Percentiles rank a stretch among this genome's conserved stretches.
phyloP scores from a whole-genome alignment of 108 stramenopile genomes.

The Asterionellopsis glacialis region DNA sequence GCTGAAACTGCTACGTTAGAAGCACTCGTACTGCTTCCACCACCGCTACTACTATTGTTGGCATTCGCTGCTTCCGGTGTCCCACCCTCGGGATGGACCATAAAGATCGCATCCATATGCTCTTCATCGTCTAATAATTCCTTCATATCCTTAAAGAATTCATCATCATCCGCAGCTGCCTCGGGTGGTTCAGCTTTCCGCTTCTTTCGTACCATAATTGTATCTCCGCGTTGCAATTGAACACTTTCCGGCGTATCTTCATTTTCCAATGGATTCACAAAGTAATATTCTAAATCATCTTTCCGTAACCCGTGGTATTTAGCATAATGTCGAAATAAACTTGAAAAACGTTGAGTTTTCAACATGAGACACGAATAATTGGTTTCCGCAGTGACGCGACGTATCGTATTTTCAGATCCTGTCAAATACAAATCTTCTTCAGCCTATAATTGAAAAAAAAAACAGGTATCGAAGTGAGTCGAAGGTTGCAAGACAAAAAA shows the following conservation, averaged over 20 bases:
- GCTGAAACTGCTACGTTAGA: neutral
- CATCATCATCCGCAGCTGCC: constrained; percentile 80
- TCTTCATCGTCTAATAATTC: constrained; percentile 84
- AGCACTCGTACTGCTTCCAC: neutral
- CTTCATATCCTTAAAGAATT: constrained; percentile 86
- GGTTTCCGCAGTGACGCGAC: constrained; percentile 86
- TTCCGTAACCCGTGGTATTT: constrained; percentile 97
- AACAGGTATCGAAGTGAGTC: neutral
- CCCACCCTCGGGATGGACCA: constrained; percentile 36
- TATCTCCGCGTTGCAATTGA: constrained; percentile 86
- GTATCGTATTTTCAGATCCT: constrained; percentile 86
- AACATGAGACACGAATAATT: constrained; percentile 97
- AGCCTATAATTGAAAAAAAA: constrained; percentile 27
- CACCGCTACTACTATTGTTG: neutral
- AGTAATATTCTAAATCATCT: constrained; percentile 95
- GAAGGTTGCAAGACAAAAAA: too few relatives aligned
- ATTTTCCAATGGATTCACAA: constrained; percentile 90
- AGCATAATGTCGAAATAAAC: constrained; percentile 96
- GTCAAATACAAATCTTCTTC: constrained; percentile 89
- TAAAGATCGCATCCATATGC: constrained; percentile 81
- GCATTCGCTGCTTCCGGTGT: neutral
- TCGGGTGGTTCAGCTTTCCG: constrained; percentile 72
- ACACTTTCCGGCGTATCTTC: constrained; percentile 91
- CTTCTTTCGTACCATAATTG: constrained; percentile 89
- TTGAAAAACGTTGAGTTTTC: constrained; percentile 93